Evolutionary conservation across 257 asterid genomes (phyloP), one percentile per base, ranked within the genome.

Genomic region (Orobanche coerulescens): DNA sequence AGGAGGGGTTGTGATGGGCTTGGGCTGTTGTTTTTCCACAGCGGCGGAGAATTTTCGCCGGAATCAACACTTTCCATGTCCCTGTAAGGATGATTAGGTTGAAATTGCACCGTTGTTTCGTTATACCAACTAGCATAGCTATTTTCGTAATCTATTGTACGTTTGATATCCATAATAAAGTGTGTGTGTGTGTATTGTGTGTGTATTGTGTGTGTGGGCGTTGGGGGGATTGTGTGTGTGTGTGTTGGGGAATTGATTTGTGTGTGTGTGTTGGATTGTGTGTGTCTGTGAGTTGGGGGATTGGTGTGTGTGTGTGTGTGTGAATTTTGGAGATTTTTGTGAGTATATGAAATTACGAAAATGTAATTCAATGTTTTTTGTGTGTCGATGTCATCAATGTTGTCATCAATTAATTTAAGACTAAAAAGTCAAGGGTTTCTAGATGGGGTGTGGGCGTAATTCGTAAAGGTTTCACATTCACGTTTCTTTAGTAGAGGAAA

Each of bases 41-140:
- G 70, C 3, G 85, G 83, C 15, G 86, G 94, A 30, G 90, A 81
- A 8, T 51, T 71, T 19, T 49, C 77, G 6, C 76, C 95, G 1
- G 87, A 77, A 20, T 77, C 63, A 20, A 65, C 78, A 12, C 12
- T 66, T 34, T 49, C 67, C 74, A 57, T 57, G 62, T 54, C 14
- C 13, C 49, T 55, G 19, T 54, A 73, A 49, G 20, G 19, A 6
- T 67, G 50, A 12, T 42, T 31, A n/a, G 73, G 84, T 42, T 69
- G 46, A 2, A 76, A 66, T 57, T 75, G 78, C 18, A 78, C 58
- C 26, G 55, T 36, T 9, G 31, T 50, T 20, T 65, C 64, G 15
- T 36, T 11, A 36, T 65, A 47, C 61, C 30, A 11, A 36, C 72
- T 61, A 15, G 48, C 16, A n/a, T 42, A 33, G 4, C 42, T 34